These are phyloP conservation scores for Asclepias syriaca DNA, from an alignment of 257 asterid species.

Conservation along the genomic window DNA sequence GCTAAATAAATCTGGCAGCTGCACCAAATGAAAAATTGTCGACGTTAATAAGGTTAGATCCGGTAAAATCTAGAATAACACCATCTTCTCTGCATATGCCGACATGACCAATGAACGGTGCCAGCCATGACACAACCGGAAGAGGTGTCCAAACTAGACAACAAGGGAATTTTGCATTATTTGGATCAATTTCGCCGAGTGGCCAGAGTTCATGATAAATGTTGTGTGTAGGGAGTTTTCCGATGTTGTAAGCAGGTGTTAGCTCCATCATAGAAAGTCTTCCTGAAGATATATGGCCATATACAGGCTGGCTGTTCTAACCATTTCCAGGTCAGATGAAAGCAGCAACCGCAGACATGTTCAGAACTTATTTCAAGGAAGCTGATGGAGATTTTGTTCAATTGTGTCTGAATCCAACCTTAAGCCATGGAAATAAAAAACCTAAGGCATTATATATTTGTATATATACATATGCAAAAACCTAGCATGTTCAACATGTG, in stretches of 20 bases:
- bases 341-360: conserved; percentile 10
- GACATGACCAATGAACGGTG: conserved; percentile 93
- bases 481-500: too few relatives aligned
- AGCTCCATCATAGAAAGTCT: conserved; percentile 48
- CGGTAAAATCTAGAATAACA: conserved; percentile 64
- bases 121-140: conserved; percentile 95
- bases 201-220: conserved; percentile 72
- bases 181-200: conserved; percentile 52
- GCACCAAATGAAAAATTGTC: conserved; percentile 68
- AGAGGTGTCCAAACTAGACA: conserved; percentile 93
- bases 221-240: conserved; percentile 18
- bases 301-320: conserved; percentile 21
- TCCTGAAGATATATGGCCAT: conserved; percentile 27
- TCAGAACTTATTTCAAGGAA: neutral
- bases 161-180: conserved; percentile 72
- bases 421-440: neutral
- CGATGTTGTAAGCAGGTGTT: conserved; percentile 29
- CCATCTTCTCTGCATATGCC: conserved; percentile 90
- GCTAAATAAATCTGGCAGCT: conserved; percentile 74
- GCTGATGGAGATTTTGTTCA: neutral
- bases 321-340: conserved; percentile 22
- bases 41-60: conserved; percentile 61
- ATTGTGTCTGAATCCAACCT: conserved; percentile 1
- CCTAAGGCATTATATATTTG: too few relatives aligned
- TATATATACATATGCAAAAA: too few relatives aligned